phyloP scores from a whole-genome alignment of 306 rosid species.

The Quercus mongolica region DNA sequence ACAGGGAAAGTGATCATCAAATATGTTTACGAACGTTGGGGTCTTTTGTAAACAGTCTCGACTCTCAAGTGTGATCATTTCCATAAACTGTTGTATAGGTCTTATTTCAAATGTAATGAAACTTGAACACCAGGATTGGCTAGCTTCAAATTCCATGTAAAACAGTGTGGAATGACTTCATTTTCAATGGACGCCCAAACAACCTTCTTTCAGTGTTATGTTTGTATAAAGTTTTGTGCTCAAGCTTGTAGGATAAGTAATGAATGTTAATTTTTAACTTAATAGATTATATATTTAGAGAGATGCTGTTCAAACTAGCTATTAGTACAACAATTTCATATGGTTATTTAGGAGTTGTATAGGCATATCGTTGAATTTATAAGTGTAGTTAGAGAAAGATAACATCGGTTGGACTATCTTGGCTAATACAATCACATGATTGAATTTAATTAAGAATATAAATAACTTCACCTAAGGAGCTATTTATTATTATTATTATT shows the following conservation, averaged over 20 bases:
- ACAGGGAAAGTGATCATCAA: background rate
- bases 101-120: background rate
- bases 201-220: background rate
- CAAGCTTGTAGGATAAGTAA: background rate
- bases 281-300: background rate
- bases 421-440: no score
- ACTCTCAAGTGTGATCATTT: background rate
- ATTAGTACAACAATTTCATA: background rate
- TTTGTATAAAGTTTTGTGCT: background rate
- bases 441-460: no score
- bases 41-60: background rate
- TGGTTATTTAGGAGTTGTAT: no score
- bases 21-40: background rate
- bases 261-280: background rate
- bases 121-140: background rate
- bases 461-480: no score
- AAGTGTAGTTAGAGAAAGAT: no score
- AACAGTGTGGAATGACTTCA: background rate
- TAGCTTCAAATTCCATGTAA: slow-evolving; percentile 6
- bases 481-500: no score
- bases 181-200: background rate
- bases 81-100: background rate
- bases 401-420: no score
- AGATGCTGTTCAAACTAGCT: background rate
- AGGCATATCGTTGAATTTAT: no score